Percentiles rank a stretch among this genome's conserved stretches.
These are phyloP conservation scores for Phytophthora brassicae DNA, from an alignment of 352 stramenopile species.

Conservation along the genomic window DNA sequence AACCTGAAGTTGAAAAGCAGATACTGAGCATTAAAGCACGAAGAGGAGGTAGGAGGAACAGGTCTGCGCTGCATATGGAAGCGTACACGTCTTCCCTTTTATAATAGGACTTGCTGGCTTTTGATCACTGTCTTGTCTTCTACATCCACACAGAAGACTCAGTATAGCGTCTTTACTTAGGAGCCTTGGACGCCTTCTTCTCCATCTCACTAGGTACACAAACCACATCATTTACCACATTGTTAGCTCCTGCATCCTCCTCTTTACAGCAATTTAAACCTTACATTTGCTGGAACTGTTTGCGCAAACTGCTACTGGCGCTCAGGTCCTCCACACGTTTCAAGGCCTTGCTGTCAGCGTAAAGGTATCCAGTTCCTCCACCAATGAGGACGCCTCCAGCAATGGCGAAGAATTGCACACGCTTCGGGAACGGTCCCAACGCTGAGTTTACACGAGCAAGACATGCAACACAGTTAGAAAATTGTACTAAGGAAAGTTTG, in stretches of 20 bases:
- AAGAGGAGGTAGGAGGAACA: conserved; percentile 14
- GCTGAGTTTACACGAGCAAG: conserved; percentile 27
- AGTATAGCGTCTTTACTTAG: no score
- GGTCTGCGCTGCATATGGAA: conserved; percentile 32
- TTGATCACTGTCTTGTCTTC: conserved; percentile 12
- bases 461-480: conserved; percentile 1
- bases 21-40: conserved; percentile 11
- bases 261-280: conserved; percentile 1
- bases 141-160: neutral
- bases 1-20: conserved; percentile 21
- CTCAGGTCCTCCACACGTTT: conserved; percentile 76
- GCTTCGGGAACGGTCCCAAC: conserved; percentile 66
- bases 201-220: conserved; percentile 45
- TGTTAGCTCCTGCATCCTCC: neutral
- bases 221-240: no score
- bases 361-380: conserved; percentile 59
- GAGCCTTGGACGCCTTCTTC: conserved; percentile 60
- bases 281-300: conserved; percentile 82
- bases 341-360: conserved; percentile 72
- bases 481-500: no score
- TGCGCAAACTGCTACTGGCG: conserved; percentile 70
- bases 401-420: conserved; percentile 64
- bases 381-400: conserved; percentile 61
- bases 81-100: conserved; percentile 20
- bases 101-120: conserved; percentile 31